Base-by-base conservation (phyloP, 2,329 filamentous ascomycete species). In the Dactylellina parvicollis region DNA sequence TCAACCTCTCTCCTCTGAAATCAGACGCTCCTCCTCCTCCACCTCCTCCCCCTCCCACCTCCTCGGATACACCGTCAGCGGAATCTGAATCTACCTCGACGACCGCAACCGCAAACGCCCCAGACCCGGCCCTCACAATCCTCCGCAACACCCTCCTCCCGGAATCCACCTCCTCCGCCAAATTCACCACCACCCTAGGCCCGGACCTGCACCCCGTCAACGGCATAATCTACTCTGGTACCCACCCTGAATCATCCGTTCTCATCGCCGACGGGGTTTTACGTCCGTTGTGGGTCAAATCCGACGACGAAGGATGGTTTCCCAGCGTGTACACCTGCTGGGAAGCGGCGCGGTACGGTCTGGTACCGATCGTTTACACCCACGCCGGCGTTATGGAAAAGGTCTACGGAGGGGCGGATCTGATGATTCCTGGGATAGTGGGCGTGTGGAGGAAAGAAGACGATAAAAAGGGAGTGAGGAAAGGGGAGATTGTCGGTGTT, bases 361-460 rank as follows among this genome's bases (percentile, higher is more conserved):
- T 90, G 12, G 80, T 89, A 0, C 87, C 88, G 0, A 79, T 90
- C 30, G 82, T 90, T n/a, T 85, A 89, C 76, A 90, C 88, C 0
- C 87, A 86, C 2, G 82, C 83, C 8, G 83, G 87, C 22, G 86
- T 88, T 2, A 85, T 90, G 77, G 82, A 85, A 72, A 90, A 89
- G 79, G 80, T 90, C 7, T 85, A 85, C 66, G 84, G 84, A 5
- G 88, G 88, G 2, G 88, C 88, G 18, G 88, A 90, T 79, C 81
- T 90, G 50, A 90, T 90, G 88, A 89, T 86, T 0, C 88, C 88
- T 1, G 88, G 88, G 7, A 80, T 90, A 12, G 85, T 87, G 26
- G 87, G 88, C 0, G 87, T 88, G 7, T 38, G 30, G 30, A 47
- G 54, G 18, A 62, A 52, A 46, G 16, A 40, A n/a, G 34, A 42